Percentiles rank a stretch among this genome's conserved stretches.
phyloP scores from a whole-genome alignment of 2,329 filamentous ascomycete genomes.

The Paraphaeosphaeria sporulosa region DNA sequence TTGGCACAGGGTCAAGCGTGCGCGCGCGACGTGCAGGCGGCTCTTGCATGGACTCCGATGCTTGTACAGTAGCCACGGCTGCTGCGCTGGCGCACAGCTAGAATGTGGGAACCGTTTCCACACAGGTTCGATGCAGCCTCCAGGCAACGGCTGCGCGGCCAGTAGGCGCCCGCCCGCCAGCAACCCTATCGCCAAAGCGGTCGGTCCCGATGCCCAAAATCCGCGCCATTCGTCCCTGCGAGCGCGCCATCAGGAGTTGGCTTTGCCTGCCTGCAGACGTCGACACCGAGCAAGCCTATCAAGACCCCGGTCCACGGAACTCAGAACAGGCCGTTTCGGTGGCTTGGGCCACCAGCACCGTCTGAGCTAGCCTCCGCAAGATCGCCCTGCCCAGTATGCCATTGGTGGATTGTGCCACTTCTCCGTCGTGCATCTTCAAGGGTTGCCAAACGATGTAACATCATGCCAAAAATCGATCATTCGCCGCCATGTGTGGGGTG shows the following conservation, averaged over 20 bases:
- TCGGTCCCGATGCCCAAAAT: slow-evolving; percentile 40
- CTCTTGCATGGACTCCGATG: slow-evolving; percentile 10
- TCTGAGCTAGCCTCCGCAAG: slow-evolving; percentile 45
- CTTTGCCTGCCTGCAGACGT: slow-evolving; percentile 28
- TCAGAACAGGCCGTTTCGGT: slow-evolving; percentile 34
- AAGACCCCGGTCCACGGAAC: slow-evolving; percentile 25
- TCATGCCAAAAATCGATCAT: slow-evolving; percentile 20
- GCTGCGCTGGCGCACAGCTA: slow-evolving; percentile 30
- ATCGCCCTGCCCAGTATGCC: slow-evolving; percentile 26
- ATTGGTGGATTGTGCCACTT: slow-evolving; percentile 45
- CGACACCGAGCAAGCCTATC: slow-evolving; percentile 34
- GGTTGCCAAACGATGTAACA: slow-evolving; percentile 43
- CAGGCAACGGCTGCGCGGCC: slow-evolving; percentile 27
- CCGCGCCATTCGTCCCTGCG: slow-evolving; percentile 25
- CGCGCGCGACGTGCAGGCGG: not conserved
- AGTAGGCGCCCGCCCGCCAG: slow-evolving; percentile 3
- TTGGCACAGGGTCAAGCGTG: slow-evolving; percentile 1
- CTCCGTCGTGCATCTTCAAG: slow-evolving; percentile 42
- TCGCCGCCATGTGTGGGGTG: slow-evolving; percentile 3
- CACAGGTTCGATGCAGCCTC: slow-evolving; percentile 46
- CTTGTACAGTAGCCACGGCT: not conserved
- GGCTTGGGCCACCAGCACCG: slow-evolving; percentile 37
- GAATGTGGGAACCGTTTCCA: slow-evolving; percentile 39
- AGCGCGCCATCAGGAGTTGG: slow-evolving; percentile 37
- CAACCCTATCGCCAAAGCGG: slow-evolving; percentile 24